Evolutionary conservation across 148 eudicot genomes (phyloP).

Genomic region (Silene conica): DNA sequence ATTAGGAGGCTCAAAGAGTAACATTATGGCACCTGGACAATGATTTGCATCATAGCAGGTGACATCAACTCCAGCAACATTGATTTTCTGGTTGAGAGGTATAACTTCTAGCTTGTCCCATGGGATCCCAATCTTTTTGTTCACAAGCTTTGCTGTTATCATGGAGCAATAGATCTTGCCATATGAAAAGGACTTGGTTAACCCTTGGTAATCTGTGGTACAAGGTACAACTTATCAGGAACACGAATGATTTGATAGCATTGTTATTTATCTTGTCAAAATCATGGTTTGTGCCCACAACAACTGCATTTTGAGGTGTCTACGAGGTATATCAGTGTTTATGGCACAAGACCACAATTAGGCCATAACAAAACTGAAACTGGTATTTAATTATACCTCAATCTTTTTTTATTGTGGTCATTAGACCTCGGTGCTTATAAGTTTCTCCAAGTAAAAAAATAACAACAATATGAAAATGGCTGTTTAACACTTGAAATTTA

Average conservation of each 20-base stretch:
- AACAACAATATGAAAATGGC: neutral
- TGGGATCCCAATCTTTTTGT: slow-evolving; percentile 75
- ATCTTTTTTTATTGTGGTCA: neutral
- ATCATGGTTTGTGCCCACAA: slow-evolving; percentile 19
- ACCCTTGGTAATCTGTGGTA: slow-evolving; percentile 82
- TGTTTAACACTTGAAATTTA: no score
- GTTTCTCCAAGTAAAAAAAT: neutral
- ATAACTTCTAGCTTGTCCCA: slow-evolving; percentile 72
- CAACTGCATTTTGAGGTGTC: neutral
- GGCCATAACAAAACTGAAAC: neutral
- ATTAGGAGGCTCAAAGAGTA: slow-evolving; percentile 85
- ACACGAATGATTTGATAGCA: slow-evolving; percentile 8
- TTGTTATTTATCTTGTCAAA: slow-evolving; percentile 1
- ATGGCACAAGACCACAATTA: neutral
- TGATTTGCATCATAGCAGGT: slow-evolving; percentile 98
- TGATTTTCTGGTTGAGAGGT: slow-evolving; percentile 67
- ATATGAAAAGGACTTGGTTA: slow-evolving; percentile 76
- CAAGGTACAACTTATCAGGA: slow-evolving; percentile 11
- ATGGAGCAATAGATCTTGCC: slow-evolving; percentile 84
- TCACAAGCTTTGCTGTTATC: slow-evolving; percentile 83
- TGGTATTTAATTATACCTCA: neutral
- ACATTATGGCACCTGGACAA: slow-evolving; percentile 83
- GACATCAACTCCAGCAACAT: slow-evolving; percentile 66
- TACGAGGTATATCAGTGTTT: neutral
- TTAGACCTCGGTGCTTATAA: neutral